Base-by-base conservation (phyloP, 73 alveolate species). In the Tetrahymena thermophila region DNA sequence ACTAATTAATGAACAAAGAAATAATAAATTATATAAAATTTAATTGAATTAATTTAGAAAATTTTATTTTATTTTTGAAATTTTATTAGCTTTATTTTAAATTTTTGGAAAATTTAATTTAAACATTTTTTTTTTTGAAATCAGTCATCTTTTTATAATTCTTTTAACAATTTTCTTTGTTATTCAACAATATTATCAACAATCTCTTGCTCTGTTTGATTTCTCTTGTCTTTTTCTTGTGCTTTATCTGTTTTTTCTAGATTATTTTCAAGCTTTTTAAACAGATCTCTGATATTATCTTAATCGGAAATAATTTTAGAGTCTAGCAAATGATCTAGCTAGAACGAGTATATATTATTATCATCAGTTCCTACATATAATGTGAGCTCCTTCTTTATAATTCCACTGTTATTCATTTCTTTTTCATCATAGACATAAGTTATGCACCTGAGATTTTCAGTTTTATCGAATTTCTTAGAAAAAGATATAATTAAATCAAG, bases 341-440 rank as follows among this genome's bases (percentile, higher is more conserved):
- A 93, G 95, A 38, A 42, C 16, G 85, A 38, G 23, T 93, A 93
- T 31, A 98, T 98, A 28, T 96, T 94, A 43, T 96, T 95, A 89
- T 97, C 97, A 85, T 98, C 98, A 38, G 99, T 98, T 17, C 99
- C 99, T 34, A 98, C 98, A 85, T 97, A 96, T 56, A 98, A 96
- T 43, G 98, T 71, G 4, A 71, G 89, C 31, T 71, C 89, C 31
- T 71, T 71, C 42, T 71, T 71, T 71, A 28, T 71, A 3, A 71
- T n/a, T 31, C 89, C 89, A 13, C 89, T 71, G 37, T 71, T 71
- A 71, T 71, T 71, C 89, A 71, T 71, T 71, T 71, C 96, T 57
- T 95, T 97, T 43, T 96, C 96, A 58, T 95, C 83, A 93, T 95
- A 25, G 31, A 98, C 57, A 96, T 97, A 98, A 84, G 98, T 98